Conservation (phyloP, 2,329 filamentous ascomycete genomes). For the Aschersonia sp. region DNA sequence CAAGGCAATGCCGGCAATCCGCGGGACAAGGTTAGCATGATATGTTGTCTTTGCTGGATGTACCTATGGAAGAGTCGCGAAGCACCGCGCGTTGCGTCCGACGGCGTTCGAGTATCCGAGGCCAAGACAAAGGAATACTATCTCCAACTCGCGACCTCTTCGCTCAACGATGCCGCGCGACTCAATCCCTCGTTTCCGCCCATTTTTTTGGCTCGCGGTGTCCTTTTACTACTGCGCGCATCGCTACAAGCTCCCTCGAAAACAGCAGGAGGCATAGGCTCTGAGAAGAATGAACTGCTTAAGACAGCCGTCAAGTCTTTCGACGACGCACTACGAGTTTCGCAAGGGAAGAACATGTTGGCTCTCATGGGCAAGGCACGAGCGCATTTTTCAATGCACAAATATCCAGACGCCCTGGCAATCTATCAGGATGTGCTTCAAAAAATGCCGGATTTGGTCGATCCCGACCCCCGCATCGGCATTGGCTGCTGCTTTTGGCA, state of each 20-base stretch:
- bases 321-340: conserved; percentile 80
- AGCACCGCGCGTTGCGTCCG: conserved; percentile 48
- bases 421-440: conserved; percentile 77
- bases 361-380: conserved; percentile 82
- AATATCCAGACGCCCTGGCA: conserved; percentile 69
- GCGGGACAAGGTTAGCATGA: conserved; percentile 72
- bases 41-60: conserved; percentile 80
- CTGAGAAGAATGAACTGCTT: conserved; percentile 64
- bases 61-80: conserved; percentile 80
- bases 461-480: conserved; percentile 90
- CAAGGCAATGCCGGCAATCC: conserved; percentile 55
- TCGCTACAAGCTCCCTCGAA: conserved; percentile 69
- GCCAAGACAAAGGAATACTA: conserved; percentile 87
- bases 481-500: conserved; percentile 98
- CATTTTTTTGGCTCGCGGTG: conserved; percentile 79
- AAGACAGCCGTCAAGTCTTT: conserved; percentile 84
- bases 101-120: conserved; percentile 51
- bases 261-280: conserved; percentile 48
- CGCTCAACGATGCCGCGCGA: conserved; percentile 86
- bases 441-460: conserved; percentile 74
- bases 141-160: conserved; percentile 76
- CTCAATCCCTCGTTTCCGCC: conserved; percentile 88
- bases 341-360: conserved; percentile 78
- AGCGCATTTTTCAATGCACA: conserved; percentile 72
- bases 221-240: conserved; percentile 74